These are phyloP conservation scores for Candida ponderosae DNA, from an alignment of 805 yeast genomes.

Conservation along the genomic window DNA sequence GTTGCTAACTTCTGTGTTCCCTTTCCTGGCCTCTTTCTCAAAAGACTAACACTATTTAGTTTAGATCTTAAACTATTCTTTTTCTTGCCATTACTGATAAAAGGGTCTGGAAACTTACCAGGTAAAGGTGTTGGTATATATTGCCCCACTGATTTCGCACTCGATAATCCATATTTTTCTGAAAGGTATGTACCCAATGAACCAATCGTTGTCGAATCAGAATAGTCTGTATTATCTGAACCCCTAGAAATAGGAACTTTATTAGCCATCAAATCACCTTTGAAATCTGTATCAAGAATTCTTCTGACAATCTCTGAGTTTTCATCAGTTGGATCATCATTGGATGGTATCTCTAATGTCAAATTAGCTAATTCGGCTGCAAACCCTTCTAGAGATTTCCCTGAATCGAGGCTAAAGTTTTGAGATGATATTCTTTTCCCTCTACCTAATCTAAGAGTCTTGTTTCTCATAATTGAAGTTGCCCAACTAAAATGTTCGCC, in stretches of 20 bases:
- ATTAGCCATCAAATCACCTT: too few relatives aligned
- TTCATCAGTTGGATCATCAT: slow-evolving; percentile 3
- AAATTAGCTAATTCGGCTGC: slow-evolving; percentile 10
- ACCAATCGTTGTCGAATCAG: neutral
- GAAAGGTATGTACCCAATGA: neutral
- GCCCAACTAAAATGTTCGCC: slow-evolving; percentile 7
- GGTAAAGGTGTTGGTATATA: neutral
- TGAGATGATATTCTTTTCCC: neutral
- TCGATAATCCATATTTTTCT: neutral
- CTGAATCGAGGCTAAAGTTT: slow-evolving; percentile 15
- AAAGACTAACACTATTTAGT: neutral
- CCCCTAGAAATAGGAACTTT: too few relatives aligned
- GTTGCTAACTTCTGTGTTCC: slow-evolving; percentile 1
- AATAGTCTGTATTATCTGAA: too few relatives aligned
- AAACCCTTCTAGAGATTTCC: slow-evolving; percentile 13
- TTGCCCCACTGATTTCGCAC: neutral
- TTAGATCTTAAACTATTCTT: too few relatives aligned
- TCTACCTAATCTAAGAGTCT: neutral
- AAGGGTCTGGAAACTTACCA: neutral
- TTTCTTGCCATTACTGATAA: neutral
- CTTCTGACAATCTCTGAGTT: slow-evolving; percentile 8
- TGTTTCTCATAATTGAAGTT: neutral
- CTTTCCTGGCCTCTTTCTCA: too few relatives aligned
- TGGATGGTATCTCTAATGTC: slow-evolving; percentile 7
- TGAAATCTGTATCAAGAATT: neutral